Conservation (phyloP, 2,329 filamentous ascomycete genomes). For the Blumeria hordei region DNA sequence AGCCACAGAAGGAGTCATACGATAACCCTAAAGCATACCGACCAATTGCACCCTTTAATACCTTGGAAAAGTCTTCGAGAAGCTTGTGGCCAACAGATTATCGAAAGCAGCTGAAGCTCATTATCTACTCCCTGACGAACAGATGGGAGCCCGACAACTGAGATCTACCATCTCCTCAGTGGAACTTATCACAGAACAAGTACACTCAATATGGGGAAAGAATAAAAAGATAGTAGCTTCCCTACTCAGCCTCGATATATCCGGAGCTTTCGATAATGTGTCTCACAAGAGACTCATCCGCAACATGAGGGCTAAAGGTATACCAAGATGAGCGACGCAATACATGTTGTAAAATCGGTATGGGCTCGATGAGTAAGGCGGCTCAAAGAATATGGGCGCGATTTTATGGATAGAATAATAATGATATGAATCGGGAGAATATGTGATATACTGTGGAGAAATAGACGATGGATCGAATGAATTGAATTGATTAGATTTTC, state of each 20-base stretch:
- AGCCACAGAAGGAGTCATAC: not conserved
- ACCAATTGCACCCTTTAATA: not conserved
- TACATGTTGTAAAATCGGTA: too few relatives aligned
- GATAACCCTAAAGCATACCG: not conserved
- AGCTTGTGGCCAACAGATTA: not conserved
- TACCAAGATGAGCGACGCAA: not conserved
- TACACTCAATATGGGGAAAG: not conserved
- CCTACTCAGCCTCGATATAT: not conserved
- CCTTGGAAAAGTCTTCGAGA: not conserved
- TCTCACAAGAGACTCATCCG: not conserved
- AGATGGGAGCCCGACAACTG: not conserved
- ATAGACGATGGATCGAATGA: too few relatives aligned
- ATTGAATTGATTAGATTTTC: too few relatives aligned
- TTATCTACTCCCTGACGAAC: not conserved
- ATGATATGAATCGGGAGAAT: too few relatives aligned
- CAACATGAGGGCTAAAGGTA: not conserved
- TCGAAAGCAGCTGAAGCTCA: not conserved
- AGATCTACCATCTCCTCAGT: not conserved
- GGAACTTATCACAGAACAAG: not conserved
- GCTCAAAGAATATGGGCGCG: too few relatives aligned
- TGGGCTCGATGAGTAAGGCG: too few relatives aligned
- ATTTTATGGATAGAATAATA: too few relatives aligned
- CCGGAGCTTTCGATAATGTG: not conserved
- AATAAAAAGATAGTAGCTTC: not conserved
- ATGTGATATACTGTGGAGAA: too few relatives aligned